Conservation (phyloP, 139 green algal genomes). For the Parachlorella kessleri region DNA sequence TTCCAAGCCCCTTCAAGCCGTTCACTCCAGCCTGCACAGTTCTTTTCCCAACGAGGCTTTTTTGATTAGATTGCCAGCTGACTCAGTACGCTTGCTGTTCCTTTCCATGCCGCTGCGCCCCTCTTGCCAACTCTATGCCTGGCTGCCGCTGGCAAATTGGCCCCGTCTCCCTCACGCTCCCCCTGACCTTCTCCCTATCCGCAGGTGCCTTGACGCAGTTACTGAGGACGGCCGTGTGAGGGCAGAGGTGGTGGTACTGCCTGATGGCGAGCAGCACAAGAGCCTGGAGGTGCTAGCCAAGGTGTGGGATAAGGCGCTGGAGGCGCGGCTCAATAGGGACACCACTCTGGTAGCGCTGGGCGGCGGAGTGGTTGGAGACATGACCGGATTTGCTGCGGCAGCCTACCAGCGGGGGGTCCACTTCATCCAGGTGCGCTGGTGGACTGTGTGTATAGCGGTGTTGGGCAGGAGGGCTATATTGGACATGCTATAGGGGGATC, state of each 20-base stretch:
- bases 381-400: conserved; percentile 96
- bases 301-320: conserved; percentile 89
- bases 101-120: background rate
- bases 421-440: conserved; percentile 87
- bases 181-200: background rate
- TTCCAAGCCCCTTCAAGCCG: too few species aligned
- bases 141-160: too few species aligned
- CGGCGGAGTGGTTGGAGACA: conserved; percentile 97
- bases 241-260: conserved; percentile 78
- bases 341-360: conserved; percentile 96
- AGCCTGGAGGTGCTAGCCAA: conserved; percentile 79
- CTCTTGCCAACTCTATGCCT: too few species aligned
- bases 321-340: conserved; percentile 82
- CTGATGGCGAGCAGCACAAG: conserved; percentile 97
- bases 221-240: conserved; percentile 39
- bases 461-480: too few species aligned
- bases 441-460: too few species aligned
- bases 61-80: too few species aligned
- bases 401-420: conserved; percentile 96
- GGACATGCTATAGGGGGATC: too few species aligned
- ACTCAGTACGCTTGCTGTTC: background rate
- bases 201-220: conserved; percentile 49
- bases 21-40: too few species aligned
- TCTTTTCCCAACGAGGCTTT: too few species aligned
- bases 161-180: too few species aligned